Conservation (phyloP, 768 basidiomycete species). For the Xerocomus spinulosus region DNA sequence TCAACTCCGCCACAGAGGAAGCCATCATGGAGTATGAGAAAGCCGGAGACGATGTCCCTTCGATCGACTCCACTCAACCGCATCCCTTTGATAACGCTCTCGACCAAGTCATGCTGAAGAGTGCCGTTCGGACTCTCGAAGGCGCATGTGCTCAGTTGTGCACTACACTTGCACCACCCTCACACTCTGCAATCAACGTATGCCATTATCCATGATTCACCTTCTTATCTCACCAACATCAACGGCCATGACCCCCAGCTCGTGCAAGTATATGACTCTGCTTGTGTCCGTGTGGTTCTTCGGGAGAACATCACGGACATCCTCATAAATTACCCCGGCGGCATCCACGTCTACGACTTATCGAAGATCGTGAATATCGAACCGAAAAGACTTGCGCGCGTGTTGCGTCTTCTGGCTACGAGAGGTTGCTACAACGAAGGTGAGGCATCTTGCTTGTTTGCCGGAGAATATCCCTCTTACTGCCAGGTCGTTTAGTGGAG, state of each 20-base stretch:
- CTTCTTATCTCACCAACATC: background rate
- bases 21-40: slow-evolving; percentile 34
- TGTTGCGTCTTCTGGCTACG: slow-evolving; percentile 28
- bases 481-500: slow-evolving; percentile 20
- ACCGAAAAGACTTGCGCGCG: slow-evolving; percentile 26
- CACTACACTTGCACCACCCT: slow-evolving; percentile 32
- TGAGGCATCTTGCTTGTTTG: slow-evolving; percentile 4
- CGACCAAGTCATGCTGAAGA: slow-evolving; percentile 22
- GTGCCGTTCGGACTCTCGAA: slow-evolving; percentile 27
- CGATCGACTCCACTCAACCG: slow-evolving; percentile 31
- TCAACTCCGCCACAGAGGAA: slow-evolving; percentile 28
- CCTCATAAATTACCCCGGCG: slow-evolving; percentile 25
- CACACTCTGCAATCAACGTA: slow-evolving; percentile 32
- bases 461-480: background rate
- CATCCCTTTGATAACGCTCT: slow-evolving; percentile 34
- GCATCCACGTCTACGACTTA: slow-evolving; percentile 29
- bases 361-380: slow-evolving; percentile 20
- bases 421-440: slow-evolving; percentile 33
- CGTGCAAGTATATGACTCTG: slow-evolving; percentile 26
- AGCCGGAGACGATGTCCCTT: slow-evolving; percentile 24
- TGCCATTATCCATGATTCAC: background rate
- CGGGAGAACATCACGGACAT: slow-evolving; percentile 28
- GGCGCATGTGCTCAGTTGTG: slow-evolving; percentile 36
- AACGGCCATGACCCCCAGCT: slow-evolving; percentile 8
- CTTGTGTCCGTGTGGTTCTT: slow-evolving; percentile 27